A percentile compares a stretch with the other conserved stretches of the same genome.
Evolutionary conservation across 257 asterid genomes (phyloP).

Genomic region (Nicotiana sylvestris): DNA sequence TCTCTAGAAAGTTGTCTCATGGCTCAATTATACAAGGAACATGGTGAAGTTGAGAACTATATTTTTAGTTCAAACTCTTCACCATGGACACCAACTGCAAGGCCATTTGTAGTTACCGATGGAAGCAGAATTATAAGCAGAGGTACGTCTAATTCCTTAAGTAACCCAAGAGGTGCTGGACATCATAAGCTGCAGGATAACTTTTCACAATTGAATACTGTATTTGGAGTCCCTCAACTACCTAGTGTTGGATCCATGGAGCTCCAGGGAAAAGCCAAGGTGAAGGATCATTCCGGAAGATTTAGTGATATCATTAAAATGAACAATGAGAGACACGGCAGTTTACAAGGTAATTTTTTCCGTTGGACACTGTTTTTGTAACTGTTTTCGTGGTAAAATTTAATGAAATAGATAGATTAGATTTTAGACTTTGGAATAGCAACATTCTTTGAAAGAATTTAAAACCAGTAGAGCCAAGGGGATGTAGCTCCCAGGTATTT

Average conservation of each 20-base stretch:
- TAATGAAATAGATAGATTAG: neutral
- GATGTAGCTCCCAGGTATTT: neutral
- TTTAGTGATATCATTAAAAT: conserved; percentile 14
- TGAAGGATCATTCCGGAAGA: conserved; percentile 25
- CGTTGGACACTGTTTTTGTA: conserved; percentile 37
- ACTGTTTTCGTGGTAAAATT: conserved; percentile 19
- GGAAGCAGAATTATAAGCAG: conserved; percentile 53
- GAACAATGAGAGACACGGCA: conserved; percentile 23
- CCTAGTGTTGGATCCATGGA: conserved; percentile 35
- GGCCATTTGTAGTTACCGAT: conserved; percentile 55
- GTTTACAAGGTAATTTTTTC: conserved; percentile 34
- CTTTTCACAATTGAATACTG: conserved; percentile 12
- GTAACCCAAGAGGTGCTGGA: conserved; percentile 17
- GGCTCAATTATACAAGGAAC: conserved; percentile 69
- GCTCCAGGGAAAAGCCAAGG: conserved; percentile 23
- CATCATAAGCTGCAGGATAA: conserved; percentile 18
- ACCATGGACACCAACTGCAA: conserved; percentile 27
- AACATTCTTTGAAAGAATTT: neutral
- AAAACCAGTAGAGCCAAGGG: neutral
- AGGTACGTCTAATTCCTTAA: conserved; percentile 25
- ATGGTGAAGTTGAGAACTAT: conserved; percentile 41
- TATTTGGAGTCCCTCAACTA: conserved; percentile 53
- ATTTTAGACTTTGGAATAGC: neutral
- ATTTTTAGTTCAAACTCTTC: conserved; percentile 25
- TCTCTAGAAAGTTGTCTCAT: conserved; percentile 82